A percentile compares a stretch with the other conserved stretches of the same genome.
These are phyloP conservation scores for Hylodesmum podocarpum DNA, from an alignment of 306 rosid species.

Conservation along the genomic window DNA sequence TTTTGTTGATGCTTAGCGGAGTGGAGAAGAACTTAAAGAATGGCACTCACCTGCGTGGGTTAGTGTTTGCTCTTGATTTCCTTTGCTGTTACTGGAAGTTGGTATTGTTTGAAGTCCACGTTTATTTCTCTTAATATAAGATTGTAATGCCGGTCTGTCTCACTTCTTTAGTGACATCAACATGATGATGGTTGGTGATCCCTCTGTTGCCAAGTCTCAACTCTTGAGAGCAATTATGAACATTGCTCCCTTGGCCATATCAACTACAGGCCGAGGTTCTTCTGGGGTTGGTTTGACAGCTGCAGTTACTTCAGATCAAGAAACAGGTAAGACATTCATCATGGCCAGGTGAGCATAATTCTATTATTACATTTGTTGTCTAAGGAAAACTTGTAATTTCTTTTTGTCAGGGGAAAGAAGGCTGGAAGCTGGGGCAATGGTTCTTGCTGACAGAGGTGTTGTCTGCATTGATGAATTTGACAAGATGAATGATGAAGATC, in stretches of 20 bases:
- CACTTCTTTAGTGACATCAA: slow-evolving; percentile 77
- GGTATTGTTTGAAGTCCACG: background rate
- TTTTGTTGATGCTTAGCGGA: slow-evolving; percentile 92
- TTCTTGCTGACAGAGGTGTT: slow-evolving; percentile 98
- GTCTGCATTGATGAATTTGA: slow-evolving; percentile 99
- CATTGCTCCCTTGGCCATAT: slow-evolving; percentile 94
- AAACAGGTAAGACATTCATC: slow-evolving; percentile 66
- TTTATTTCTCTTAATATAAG: slow-evolving; percentile 13
- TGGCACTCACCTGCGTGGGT: slow-evolving; percentile 98
- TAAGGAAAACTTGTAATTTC: slow-evolving; percentile 17
- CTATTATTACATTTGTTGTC: background rate
- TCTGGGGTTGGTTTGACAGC: slow-evolving; percentile 99
- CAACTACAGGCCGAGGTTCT: slow-evolving; percentile 98
- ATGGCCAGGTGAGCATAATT: slow-evolving; percentile 2
- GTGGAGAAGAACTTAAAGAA: slow-evolving; percentile 96
- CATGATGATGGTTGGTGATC: slow-evolving; percentile 99
- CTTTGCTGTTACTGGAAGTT: slow-evolving; percentile 19
- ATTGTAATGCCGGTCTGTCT: slow-evolving; percentile 4
- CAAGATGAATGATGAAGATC: slow-evolving; percentile 97
- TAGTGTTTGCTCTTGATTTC: slow-evolving; percentile 39
- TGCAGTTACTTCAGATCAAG: slow-evolving; percentile 98
- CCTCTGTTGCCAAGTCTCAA: slow-evolving; percentile 99
- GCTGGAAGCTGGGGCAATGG: slow-evolving; percentile 99
- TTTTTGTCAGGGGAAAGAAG: slow-evolving; percentile 84
- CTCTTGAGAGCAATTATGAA: slow-evolving; percentile 94